These are phyloP conservation scores for Paraurostyla sp. DNA, from an alignment of 73 alveolate species.

Conservation along the genomic window DNA sequence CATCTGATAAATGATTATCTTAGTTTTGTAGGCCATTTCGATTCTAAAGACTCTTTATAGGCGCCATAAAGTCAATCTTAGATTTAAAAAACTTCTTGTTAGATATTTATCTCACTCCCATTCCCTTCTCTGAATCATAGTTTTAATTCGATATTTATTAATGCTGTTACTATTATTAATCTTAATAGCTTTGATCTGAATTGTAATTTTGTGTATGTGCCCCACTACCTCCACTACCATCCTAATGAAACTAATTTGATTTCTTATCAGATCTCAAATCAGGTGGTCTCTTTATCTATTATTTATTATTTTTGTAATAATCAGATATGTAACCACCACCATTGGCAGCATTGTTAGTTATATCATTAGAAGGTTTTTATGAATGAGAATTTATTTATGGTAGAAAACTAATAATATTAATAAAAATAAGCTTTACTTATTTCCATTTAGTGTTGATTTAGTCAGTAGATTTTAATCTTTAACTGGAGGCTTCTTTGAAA, in stretches of 20 bases:
- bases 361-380: too few species aligned
- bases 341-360: too few species aligned
- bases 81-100: conserved; percentile 31
- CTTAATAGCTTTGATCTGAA: not conserved
- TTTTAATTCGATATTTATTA: not conserved
- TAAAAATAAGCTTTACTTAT: not conserved
- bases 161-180: not conserved
- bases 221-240: too few species aligned
- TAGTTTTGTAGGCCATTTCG: not conserved
- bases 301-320: conserved; percentile 5
- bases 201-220: not conserved
- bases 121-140: too few species aligned
- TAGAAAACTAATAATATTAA: conserved; percentile 12
- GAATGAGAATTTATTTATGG: conserved; percentile 4
- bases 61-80: conserved; percentile 58
- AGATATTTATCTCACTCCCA: too few species aligned
- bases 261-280: conserved; percentile 6
- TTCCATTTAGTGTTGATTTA: conserved; percentile 17
- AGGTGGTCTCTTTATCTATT: not conserved
- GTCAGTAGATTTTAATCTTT: not conserved
- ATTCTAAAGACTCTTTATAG: conserved; percentile 7
- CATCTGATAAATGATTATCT: conserved; percentile 37
- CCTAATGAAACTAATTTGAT: too few species aligned
- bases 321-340: conserved; percentile 34
- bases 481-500: not conserved